Percentiles rank a stretch among this genome's conserved stretches.
Conservation (phyloP, 148 eudicot genomes). For the Fallopia convolvulus region DNA sequence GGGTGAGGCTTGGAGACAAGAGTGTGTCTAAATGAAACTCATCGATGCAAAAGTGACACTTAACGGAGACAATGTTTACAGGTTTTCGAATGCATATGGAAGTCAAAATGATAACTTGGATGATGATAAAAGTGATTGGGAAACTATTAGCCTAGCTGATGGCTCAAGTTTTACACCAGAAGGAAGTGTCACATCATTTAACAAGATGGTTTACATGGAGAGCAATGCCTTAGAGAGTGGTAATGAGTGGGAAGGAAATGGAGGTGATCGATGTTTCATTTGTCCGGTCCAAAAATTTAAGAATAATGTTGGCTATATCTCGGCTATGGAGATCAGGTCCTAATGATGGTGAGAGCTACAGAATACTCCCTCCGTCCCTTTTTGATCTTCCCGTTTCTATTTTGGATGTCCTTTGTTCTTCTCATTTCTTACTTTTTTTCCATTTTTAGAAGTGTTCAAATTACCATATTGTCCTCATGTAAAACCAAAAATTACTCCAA, state of each 20-base stretch:
- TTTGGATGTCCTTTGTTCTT: too few relatives aligned
- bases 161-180: constrained; percentile 75
- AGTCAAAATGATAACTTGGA: constrained; percentile 42
- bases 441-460: too few relatives aligned
- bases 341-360: constrained; percentile 46
- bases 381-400: too few relatives aligned
- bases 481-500: too few relatives aligned
- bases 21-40: constrained; percentile 65
- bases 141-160: constrained; percentile 67
- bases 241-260: constrained; percentile 57
- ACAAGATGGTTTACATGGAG: constrained; percentile 26
- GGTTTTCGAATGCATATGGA: constrained; percentile 33
- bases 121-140: constrained; percentile 87
- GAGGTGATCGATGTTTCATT: constrained; percentile 46
- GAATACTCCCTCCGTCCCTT: too few relatives aligned
- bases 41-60: constrained; percentile 40
- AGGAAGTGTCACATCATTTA: constrained; percentile 51
- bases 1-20: constrained; percentile 63
- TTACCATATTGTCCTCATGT: too few relatives aligned
- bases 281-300: constrained; percentile 26
- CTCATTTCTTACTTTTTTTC: too few relatives aligned
- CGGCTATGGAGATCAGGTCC: constrained; percentile 57
- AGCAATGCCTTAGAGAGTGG: constrained; percentile 44
- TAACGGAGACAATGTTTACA: constrained; percentile 31
- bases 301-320: constrained; percentile 54